phyloP scores from a whole-genome alignment of 169 alveolate species.

The Theileria luwenshuni region DNA sequence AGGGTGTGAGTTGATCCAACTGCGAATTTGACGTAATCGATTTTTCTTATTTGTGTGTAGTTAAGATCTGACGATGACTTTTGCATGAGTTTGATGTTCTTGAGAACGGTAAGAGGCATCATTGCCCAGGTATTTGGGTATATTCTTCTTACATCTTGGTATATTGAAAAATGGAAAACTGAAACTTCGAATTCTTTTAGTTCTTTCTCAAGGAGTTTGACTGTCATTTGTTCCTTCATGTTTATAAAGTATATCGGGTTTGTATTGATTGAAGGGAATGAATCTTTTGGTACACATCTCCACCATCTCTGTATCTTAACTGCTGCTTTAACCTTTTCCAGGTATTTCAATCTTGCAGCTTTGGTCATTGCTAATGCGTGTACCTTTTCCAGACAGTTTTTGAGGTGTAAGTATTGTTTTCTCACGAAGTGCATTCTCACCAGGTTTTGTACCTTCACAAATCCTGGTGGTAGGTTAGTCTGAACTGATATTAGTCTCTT shows the following conservation, averaged over 20 bases:
- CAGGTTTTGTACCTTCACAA: constrained; percentile 74
- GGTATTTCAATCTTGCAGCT: constrained; percentile 59
- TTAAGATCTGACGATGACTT: constrained; percentile 28
- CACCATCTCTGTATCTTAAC: constrained; percentile 76
- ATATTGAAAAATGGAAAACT: constrained; percentile 42
- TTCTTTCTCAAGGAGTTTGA: constrained; percentile 2
- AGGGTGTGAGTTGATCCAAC: constrained; percentile 53
- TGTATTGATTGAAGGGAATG: constrained; percentile 17
- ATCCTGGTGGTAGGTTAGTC: constrained; percentile 63
- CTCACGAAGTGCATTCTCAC: constrained; percentile 72
- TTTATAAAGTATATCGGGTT: constrained; percentile 51
- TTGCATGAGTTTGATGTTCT: constrained; percentile 33
- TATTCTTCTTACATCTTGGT: constrained; percentile 60
- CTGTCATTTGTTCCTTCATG: constrained; percentile 35
- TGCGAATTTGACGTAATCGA: constrained; percentile 36
- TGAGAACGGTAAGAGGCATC: constrained; percentile 61
- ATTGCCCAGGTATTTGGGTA: constrained; percentile 79
- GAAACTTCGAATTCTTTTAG: constrained; percentile 7
- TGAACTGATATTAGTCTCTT: constrained; percentile 69
- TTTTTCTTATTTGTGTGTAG: constrained; percentile 7
- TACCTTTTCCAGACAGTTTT: constrained; percentile 51
- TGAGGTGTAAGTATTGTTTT: constrained; percentile 65
- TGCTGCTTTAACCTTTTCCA: constrained; percentile 61
- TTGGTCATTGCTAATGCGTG: constrained; percentile 76
- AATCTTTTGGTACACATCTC: constrained; percentile 41